Evolutionary conservation across 2,329 filamentous ascomycete genomes (phyloP).

Genomic region (Fusarium bactridioides): DNA sequence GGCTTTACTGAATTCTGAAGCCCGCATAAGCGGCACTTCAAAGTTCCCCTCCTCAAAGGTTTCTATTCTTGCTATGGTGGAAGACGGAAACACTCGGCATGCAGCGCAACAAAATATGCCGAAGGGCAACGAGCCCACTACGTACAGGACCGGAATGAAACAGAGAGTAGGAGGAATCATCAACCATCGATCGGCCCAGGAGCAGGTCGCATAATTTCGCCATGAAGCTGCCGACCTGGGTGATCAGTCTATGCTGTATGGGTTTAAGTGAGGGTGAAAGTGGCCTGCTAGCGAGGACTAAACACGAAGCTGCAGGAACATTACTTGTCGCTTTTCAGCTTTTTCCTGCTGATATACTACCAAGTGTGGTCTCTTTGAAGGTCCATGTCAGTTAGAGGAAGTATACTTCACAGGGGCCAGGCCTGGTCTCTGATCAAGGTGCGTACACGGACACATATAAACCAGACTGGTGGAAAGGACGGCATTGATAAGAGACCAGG

Average conservation of each 20-base stretch:
- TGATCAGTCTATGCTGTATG: slow-evolving; percentile 5
- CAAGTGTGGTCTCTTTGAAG: slow-evolving; percentile 7
- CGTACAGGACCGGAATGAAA: slow-evolving; percentile 15
- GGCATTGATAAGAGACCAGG: slow-evolving; percentile 24
- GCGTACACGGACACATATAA: background rate
- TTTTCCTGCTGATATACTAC: background rate
- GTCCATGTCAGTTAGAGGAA: slow-evolving; percentile 10
- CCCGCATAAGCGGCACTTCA: slow-evolving; percentile 44
- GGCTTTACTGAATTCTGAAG: slow-evolving; percentile 37
- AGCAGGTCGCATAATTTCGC: slow-evolving; percentile 26
- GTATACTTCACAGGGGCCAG: slow-evolving; percentile 4
- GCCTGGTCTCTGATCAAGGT: slow-evolving; percentile 1
- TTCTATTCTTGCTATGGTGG: slow-evolving; percentile 16
- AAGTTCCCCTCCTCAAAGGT: slow-evolving; percentile 2
- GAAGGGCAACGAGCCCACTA: slow-evolving; percentile 1
- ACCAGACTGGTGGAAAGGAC: slow-evolving; percentile 8
- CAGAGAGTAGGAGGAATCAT: slow-evolving; percentile 27
- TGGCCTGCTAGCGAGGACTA: slow-evolving; percentile 15
- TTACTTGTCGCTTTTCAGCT: slow-evolving; percentile 36
- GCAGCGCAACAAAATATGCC: slow-evolving; percentile 10
- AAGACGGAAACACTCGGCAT: slow-evolving; percentile 26
- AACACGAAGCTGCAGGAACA: slow-evolving; percentile 26
- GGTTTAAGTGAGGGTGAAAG: slow-evolving; percentile 10
- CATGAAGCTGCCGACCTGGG: slow-evolving; percentile 20
- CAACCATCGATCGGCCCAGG: slow-evolving; percentile 19